Conservation (phyloP, 306 rosid species). For the Geum urbanum region DNA sequence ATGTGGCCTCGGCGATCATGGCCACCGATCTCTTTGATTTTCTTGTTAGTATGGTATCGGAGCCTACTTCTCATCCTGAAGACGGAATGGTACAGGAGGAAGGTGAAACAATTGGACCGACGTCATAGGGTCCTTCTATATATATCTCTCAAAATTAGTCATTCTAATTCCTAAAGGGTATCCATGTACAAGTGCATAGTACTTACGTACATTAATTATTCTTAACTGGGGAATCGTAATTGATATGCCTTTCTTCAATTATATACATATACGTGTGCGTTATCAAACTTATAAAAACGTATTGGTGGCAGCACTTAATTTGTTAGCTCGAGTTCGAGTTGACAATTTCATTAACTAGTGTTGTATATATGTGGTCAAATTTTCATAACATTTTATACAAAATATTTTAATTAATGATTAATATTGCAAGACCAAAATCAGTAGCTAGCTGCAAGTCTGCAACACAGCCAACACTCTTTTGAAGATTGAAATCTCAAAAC, state of each 20-base stretch:
- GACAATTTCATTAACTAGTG: not conserved
- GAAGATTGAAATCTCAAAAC: not conserved
- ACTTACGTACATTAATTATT: not conserved
- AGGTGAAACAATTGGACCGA: not conserved
- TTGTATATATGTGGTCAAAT: not conserved
- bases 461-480: too few relatives aligned
- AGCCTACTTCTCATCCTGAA: slow-evolving; percentile 5
- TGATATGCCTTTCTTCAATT: not conserved
- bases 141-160: not conserved
- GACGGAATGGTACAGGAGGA: not conserved
- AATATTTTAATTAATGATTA: not conserved
- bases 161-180: not conserved
- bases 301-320: not conserved
- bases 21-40: slow-evolving; percentile 70
- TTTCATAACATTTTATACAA: too few relatives aligned
- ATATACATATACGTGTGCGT: not conserved
- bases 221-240: not conserved
- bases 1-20: slow-evolving; percentile 55
- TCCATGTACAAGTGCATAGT: not conserved
- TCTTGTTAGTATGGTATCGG: slow-evolving; percentile 51
- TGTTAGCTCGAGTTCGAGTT: not conserved
- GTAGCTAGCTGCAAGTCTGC: not conserved
- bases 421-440: not conserved
- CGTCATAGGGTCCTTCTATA: not conserved
- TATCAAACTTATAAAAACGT: too few relatives aligned